Conservation (phyloP, 371 early-diverging fungal species). For the Actinomucor elegans region DNA sequence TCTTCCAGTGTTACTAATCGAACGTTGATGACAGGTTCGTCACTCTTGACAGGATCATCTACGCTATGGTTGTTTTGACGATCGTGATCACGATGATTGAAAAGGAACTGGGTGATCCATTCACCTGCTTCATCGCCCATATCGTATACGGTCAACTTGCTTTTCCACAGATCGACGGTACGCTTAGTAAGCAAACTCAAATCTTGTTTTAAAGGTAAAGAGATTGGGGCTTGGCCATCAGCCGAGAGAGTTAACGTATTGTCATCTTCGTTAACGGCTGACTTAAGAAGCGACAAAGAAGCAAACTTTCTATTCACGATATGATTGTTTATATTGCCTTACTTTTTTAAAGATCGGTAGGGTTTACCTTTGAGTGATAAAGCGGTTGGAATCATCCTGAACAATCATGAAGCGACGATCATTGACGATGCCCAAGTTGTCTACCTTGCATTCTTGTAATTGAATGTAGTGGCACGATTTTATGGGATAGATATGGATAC, state of each 20-base stretch:
- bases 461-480: conserved; percentile 46
- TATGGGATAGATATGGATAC: conserved; percentile 39
- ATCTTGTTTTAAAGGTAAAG: conserved; percentile 33
- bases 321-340: background rate
- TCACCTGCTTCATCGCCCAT: conserved; percentile 40
- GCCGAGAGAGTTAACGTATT: conserved; percentile 30
- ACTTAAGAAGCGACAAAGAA: conserved; percentile 32
- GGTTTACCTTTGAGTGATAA: conserved; percentile 46
- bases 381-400: conserved; percentile 29
- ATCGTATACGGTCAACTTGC: conserved; percentile 34
- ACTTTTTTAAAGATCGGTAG: background rate
- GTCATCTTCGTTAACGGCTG: conserved; percentile 18
- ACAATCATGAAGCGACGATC: conserved; percentile 51
- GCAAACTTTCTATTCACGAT: conserved; percentile 40
- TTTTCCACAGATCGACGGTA: conserved; percentile 34
- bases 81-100: conserved; percentile 30
- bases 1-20: conserved; percentile 43
- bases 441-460: conserved; percentile 32
- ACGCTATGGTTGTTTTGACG: conserved; percentile 24
- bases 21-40: conserved; percentile 4
- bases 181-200: conserved; percentile 7
- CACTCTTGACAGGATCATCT: conserved; percentile 9
- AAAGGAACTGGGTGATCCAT: conserved; percentile 38
- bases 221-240: conserved; percentile 19
- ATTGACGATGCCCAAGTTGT: conserved; percentile 31